Evolutionary conservation across 2,329 filamentous ascomycete genomes (phyloP).

Genomic region (Colletotrichum lupini): DNA sequence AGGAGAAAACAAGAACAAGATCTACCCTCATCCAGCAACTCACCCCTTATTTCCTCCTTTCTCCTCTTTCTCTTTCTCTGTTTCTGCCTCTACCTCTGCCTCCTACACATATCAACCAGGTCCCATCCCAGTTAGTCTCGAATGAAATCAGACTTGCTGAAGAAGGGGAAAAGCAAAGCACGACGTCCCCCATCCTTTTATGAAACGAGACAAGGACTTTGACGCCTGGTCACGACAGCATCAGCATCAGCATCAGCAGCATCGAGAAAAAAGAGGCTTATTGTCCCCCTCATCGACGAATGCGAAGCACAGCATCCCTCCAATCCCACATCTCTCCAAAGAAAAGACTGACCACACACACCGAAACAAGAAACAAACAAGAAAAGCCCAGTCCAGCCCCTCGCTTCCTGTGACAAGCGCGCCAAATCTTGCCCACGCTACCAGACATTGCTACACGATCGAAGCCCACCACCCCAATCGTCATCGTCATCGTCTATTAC

Average conservation of each 20-base stretch:
- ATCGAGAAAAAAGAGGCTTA: not conserved
- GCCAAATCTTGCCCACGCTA: not conserved
- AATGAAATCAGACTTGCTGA: not conserved
- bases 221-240: slow-evolving; percentile 7
- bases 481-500: not conserved
- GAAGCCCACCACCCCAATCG: not conserved
- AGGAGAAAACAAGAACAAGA: not conserved
- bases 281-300: not conserved
- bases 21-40: not conserved
- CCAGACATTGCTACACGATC: too few relatives aligned
- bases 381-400: not conserved
- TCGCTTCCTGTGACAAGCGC: slow-evolving; percentile 34
- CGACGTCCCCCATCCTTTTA: not conserved
- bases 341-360: not conserved
- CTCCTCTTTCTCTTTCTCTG: not conserved
- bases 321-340: not conserved
- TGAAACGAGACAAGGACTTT: slow-evolving; percentile 17
- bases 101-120: not conserved
- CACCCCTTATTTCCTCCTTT: not conserved
- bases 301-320: not conserved
- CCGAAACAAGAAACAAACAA: not conserved
- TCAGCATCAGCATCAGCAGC: not conserved
- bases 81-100: not conserved
- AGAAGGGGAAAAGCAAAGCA: not conserved
- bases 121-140: not conserved